Conservation (phyloP, 192 early-diverging fungal species). For the Thoreauomyces humboldtii region DNA sequence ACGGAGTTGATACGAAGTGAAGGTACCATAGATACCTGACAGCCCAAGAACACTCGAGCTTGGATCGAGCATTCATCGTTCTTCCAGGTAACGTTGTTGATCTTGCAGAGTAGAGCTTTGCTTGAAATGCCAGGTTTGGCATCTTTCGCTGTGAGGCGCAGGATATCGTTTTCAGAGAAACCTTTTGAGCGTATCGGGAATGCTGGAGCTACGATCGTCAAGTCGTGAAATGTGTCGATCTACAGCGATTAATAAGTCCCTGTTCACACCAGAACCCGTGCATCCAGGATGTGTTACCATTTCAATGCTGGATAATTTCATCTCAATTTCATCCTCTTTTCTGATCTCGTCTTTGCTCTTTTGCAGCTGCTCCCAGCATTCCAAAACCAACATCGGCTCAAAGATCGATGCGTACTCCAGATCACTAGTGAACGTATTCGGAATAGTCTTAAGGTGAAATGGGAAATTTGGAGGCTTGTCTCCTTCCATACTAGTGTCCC, state of each 20-base stretch:
- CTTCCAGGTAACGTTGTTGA: conserved; percentile 42
- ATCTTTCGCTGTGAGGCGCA: conserved; percentile 48
- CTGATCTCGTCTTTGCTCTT: conserved; percentile 65
- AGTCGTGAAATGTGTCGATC: conserved; percentile 73
- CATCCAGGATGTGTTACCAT: too few relatives aligned
- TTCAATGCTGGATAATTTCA: conserved; percentile 47
- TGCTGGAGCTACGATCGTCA: conserved; percentile 49
- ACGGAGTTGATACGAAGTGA: conserved; percentile 24
- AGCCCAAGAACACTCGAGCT: conserved; percentile 44
- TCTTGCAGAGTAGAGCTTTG: conserved; percentile 55
- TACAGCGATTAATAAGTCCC: too few relatives aligned
- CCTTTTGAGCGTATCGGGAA: conserved; percentile 38
- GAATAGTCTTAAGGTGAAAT: conserved; percentile 48
- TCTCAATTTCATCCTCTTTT: conserved; percentile 44
- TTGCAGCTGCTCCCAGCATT: conserved; percentile 81
- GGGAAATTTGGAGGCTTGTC: conserved; percentile 35
- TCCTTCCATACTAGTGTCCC: conserved; percentile 27
- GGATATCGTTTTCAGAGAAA: conserved; percentile 59
- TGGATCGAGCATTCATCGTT: conserved; percentile 46
- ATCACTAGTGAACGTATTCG: conserved; percentile 53
- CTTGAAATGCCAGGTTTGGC: neutral
- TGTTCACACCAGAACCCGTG: too few relatives aligned
- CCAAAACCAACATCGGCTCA: conserved; percentile 80
- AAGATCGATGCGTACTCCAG: conserved; percentile 64
- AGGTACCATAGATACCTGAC: conserved; percentile 39